Percentiles rank a stretch among this genome's conserved stretches.
These are phyloP conservation scores for Cnidoscolus chayamansa DNA, from an alignment of 441 rosid genomes.

Conservation along the genomic window DNA sequence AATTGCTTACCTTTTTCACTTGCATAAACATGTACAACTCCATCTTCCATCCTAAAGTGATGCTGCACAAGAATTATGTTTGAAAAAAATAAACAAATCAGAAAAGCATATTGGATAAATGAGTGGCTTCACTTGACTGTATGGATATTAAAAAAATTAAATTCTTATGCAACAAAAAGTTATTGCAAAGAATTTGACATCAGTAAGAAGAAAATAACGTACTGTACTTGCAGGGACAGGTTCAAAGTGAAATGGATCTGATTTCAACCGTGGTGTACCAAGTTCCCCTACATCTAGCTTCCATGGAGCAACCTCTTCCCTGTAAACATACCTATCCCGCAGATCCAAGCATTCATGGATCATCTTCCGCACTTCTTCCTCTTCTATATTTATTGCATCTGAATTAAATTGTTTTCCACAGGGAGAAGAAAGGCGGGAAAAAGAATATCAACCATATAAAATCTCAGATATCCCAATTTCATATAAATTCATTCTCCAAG, in stretches of 20 bases:
- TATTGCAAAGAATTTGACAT: conserved; percentile 9
- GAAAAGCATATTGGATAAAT: not conserved
- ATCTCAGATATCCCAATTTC: not conserved
- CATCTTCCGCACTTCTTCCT: conserved; percentile 52
- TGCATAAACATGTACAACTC: conserved; percentile 62
- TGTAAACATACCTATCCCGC: conserved; percentile 51
- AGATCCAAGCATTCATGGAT: conserved; percentile 55
- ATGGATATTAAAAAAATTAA: not conserved
- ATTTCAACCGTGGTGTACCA: conserved; percentile 32
- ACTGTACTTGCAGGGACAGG: conserved; percentile 51
- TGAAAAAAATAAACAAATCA: not conserved
- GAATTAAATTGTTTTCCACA: conserved; percentile 13
- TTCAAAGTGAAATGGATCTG: conserved; percentile 52
- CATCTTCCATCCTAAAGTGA: conserved; percentile 62
- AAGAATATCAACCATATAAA: not conserved
- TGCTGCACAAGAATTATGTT: conserved; percentile 41
- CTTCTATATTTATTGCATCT: conserved; percentile 42
- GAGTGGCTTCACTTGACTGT: not conserved
- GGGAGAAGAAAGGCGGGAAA: not conserved
- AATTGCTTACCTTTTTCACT: conserved; percentile 42
- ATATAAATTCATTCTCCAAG: not conserved
- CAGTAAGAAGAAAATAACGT: conserved; percentile 27
- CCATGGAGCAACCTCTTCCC: conserved; percentile 65
- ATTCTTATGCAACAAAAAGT: not conserved
- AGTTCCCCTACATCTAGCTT: conserved; percentile 38